These are phyloP conservation scores for Phytophthora palmivora DNA, from an alignment of 352 stramenopile species.

Conservation along the genomic window DNA sequence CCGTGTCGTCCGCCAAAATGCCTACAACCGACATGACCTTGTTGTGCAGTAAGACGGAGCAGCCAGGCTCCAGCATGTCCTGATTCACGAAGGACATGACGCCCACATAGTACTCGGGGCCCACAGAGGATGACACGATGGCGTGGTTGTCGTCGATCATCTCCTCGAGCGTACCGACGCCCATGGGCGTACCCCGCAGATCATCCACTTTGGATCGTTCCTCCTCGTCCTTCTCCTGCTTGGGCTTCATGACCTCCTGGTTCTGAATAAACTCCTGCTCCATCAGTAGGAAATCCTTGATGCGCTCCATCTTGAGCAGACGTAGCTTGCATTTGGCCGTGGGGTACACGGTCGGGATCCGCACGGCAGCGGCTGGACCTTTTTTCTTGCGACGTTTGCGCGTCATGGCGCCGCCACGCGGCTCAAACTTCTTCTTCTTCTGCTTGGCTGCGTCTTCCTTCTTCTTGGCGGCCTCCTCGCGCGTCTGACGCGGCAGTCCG, in stretches of 20 bases:
- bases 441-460: conserved; percentile 93
- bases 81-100: conserved; percentile 99
- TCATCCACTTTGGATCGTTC: conserved; percentile 99
- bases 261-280: conserved; percentile 99
- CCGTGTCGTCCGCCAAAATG: conserved; percentile 98
- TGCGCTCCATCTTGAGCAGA: conserved; percentile 99
- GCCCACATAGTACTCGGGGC: conserved; percentile 99
- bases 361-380: conserved; percentile 87
- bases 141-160: conserved; percentile 99
- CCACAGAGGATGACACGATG: conserved; percentile 98
- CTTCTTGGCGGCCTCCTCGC: conserved; percentile 87
- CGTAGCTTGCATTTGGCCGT: conserved; percentile 99
- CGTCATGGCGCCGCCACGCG: conserved; percentile 83
- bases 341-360: conserved; percentile 94
- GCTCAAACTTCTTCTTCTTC: conserved; percentile 96
- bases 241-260: conserved; percentile 99
- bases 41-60: conserved; percentile 99
- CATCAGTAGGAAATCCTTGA: conserved; percentile 99
- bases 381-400: conserved; percentile 94
- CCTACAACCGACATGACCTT: conserved; percentile 99
- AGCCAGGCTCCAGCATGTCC: conserved; percentile 99
- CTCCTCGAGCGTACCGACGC: conserved; percentile 99
- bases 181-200: conserved; percentile 97
- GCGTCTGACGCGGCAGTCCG: conserved; percentile 79
- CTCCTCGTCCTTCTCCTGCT: conserved; percentile 99